phyloP scores from a whole-genome alignment of 2,329 filamentous ascomycete genomes.

The Xylaria sp. region DNA sequence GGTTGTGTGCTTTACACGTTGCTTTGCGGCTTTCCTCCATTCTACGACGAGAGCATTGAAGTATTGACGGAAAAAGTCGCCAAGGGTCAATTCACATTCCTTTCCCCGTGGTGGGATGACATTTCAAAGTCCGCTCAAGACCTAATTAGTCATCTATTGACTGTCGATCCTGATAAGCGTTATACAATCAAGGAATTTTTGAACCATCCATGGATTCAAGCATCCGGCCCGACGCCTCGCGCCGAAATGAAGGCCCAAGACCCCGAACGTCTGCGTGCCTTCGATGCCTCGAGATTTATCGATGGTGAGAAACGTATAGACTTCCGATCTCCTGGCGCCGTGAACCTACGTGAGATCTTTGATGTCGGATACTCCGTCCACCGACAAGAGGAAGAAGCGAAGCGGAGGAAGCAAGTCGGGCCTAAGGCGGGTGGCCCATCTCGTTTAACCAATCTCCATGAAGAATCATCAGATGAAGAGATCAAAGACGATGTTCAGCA shows the following conservation, averaged over 20 bases:
- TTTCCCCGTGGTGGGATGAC: constrained; percentile 99
- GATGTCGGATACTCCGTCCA: constrained; percentile 99
- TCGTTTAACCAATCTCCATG: constrained; percentile 72
- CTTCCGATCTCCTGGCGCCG: constrained; percentile 93
- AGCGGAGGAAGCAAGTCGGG: constrained; percentile 85
- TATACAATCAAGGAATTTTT: constrained; percentile 95
- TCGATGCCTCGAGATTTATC: constrained; percentile 65
- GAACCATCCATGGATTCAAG: constrained; percentile 91
- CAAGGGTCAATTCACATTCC: constrained; percentile 94
- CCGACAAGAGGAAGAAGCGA: constrained; percentile 93
- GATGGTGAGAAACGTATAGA: constrained; percentile 79
- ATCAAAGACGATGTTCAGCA: constrained; percentile 64
- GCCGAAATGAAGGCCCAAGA: constrained; percentile 67
- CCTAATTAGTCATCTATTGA: constrained; percentile 90
- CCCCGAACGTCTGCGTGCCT: constrained; percentile 62
- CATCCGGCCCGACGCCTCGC: constrained; percentile 66
- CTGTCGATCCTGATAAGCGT: constrained; percentile 93
- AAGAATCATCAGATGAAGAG: constrained; percentile 72
- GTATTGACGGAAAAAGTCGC: constrained; percentile 98
- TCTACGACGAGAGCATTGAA: constrained; percentile 98
- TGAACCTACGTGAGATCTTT: constrained; percentile 97
- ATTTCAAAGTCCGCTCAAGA: constrained; percentile 96
- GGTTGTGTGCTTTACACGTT: constrained; percentile 97
- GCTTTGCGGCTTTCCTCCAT: constrained; percentile 96
- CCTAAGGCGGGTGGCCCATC: constrained; percentile 73